These are phyloP conservation scores for Centaurea solstitialis DNA, from an alignment of 129 eudicot genomes.

Conservation along the genomic window DNA sequence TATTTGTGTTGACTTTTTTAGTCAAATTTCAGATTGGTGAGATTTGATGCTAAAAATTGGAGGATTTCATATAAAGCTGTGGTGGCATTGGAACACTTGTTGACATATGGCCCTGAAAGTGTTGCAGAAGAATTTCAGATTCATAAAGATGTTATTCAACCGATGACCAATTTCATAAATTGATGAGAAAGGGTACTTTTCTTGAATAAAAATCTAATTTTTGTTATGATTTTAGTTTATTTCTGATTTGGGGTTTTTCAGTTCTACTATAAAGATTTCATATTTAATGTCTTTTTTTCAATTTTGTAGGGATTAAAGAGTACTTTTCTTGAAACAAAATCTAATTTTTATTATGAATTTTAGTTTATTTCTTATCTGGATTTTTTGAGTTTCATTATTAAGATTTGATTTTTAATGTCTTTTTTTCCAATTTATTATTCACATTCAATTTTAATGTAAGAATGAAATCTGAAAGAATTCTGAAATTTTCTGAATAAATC, in stretches of 20 bases:
- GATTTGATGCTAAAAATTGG: constrained; percentile 72
- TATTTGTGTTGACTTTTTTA: constrained; percentile 6
- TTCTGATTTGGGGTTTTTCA: too few relatives aligned
- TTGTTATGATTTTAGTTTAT: constrained; percentile 9
- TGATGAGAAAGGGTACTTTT: constrained; percentile 73
- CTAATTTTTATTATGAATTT: too few relatives aligned
- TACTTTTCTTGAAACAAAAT: too few relatives aligned
- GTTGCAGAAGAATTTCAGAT: constrained; percentile 76
- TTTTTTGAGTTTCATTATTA: too few relatives aligned
- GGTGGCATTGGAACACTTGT: constrained; percentile 69
- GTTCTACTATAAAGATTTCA: too few relatives aligned
- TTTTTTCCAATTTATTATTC: background rate
- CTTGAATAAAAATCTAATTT: constrained; percentile 7
- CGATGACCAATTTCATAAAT: constrained; percentile 60
- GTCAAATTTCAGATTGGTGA: constrained; percentile 50
- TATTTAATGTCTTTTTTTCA: too few relatives aligned
- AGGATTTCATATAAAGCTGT: constrained; percentile 74
- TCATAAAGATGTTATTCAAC: constrained; percentile 53
- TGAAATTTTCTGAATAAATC: constrained; percentile 61
- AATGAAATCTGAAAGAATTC: constrained; percentile 66
- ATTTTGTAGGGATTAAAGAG: too few relatives aligned
- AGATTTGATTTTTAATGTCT: constrained; percentile 1
- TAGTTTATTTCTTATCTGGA: too few relatives aligned
- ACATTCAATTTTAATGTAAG: constrained; percentile 84
- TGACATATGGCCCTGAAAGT: constrained; percentile 97